Evolutionary conservation across 73 alveolate species (phyloP).

Genomic region (Paraurostyla sp.): DNA sequence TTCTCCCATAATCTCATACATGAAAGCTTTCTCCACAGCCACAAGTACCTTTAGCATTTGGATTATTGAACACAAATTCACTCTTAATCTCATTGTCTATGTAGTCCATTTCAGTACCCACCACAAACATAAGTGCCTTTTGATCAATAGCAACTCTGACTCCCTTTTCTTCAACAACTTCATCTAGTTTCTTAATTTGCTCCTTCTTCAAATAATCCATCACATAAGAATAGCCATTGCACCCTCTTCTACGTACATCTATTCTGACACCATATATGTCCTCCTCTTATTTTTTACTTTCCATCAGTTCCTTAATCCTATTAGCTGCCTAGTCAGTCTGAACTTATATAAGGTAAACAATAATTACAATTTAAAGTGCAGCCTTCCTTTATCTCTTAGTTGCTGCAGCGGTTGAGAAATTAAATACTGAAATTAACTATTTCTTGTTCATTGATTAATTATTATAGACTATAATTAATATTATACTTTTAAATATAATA

Average conservation of each 20-base stretch:
- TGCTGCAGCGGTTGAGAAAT: not conserved
- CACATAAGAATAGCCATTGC: constrained; percentile 87
- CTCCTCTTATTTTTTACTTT: not conserved
- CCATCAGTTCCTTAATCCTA: constrained; percentile 34
- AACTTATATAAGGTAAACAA: not conserved
- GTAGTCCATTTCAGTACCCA: constrained; percentile 93
- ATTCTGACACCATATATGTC: constrained; percentile 73
- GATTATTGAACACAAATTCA: constrained; percentile 89
- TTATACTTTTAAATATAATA: not conserved
- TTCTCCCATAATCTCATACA: constrained; percentile 28
- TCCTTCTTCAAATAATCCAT: constrained; percentile 82
- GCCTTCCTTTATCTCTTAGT: constrained; percentile 9
- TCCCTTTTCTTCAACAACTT: constrained; percentile 86
- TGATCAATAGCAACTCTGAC: constrained; percentile 82
- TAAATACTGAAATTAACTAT: not conserved
- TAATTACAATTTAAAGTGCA: constrained; percentile 12
- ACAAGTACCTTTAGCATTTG: constrained; percentile 88
- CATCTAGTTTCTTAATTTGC: constrained; percentile 76
- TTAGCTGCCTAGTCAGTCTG: constrained; percentile 53
- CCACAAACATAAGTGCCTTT: constrained; percentile 86
- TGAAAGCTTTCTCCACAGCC: constrained; percentile 95
- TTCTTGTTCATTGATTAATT: not conserved
- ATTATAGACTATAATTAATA: not conserved
- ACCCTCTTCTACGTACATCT: constrained; percentile 89
- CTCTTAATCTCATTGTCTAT: constrained; percentile 81